These are phyloP conservation scores for Lentithecium fluviatile DNA, from an alignment of 495 filamentous ascomycete genomes.

Conservation along the genomic window DNA sequence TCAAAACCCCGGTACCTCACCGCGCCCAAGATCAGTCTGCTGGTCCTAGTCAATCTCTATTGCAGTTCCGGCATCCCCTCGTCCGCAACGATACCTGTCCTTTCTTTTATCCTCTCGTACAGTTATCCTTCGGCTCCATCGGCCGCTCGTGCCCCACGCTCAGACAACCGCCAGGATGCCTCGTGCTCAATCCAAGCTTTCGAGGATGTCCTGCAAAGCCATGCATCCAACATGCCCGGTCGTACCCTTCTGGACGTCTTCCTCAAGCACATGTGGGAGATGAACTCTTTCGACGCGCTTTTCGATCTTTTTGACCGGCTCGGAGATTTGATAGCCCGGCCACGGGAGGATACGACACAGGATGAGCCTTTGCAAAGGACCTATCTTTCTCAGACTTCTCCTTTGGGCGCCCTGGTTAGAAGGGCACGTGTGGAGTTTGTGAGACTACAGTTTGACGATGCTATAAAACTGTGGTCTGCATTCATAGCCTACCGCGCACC, in stretches of 20 bases:
- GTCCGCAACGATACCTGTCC: constrained; percentile 70
- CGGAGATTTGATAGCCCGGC: constrained; percentile 8
- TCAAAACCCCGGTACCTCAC: constrained; percentile 78
- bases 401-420: constrained; percentile 81
- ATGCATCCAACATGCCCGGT: constrained; percentile 69
- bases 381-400: constrained; percentile 61
- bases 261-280: constrained; percentile 77
- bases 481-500: constrained; percentile 78
- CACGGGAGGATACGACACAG: constrained; percentile 1
- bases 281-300: constrained; percentile 55
- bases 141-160: constrained; percentile 40
- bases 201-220: constrained; percentile 59
- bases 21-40: constrained; percentile 77
- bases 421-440: constrained; percentile 76
- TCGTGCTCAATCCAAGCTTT: constrained; percentile 63
- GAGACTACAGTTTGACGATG: constrained; percentile 73
- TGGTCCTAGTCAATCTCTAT: constrained; percentile 79
- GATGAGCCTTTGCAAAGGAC: constrained; percentile 8
- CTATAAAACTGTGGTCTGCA: constrained; percentile 70
- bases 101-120: constrained; percentile 80
- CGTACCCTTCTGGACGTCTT: constrained; percentile 82
- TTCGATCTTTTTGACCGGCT: constrained; percentile 24
- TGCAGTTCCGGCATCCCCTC: constrained; percentile 71
- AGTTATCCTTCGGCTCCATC: constrained; percentile 53
- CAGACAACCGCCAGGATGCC: constrained; percentile 26